Percentiles rank a stretch among this genome's conserved stretches.
Evolutionary conservation across 164 flowering plant species (phyloP).

Genomic region (Tinospora cordifolia): DNA sequence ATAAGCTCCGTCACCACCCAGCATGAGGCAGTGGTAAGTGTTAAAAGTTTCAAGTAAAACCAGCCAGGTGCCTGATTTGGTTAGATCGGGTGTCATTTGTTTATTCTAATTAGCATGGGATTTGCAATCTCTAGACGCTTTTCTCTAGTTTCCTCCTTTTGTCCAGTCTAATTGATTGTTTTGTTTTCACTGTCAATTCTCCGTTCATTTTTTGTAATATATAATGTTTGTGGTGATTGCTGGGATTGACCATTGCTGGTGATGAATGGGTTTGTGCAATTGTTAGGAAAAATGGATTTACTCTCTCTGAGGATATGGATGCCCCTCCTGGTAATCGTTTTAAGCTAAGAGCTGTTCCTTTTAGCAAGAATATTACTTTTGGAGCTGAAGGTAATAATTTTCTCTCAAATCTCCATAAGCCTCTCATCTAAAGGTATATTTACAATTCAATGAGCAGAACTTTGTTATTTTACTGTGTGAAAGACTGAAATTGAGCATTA

Average conservation of each 20-base stretch:
- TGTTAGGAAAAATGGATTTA: conserved; percentile 85
- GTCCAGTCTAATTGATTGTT: background rate
- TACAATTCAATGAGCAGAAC: background rate
- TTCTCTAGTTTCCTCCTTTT: background rate
- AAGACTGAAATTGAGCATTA: background rate
- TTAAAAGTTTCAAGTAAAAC: background rate
- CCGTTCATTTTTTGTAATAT: conserved; percentile 4
- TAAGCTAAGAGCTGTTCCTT: conserved; percentile 76
- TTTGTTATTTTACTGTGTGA: background rate
- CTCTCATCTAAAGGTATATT: background rate
- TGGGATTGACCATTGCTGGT: background rate
- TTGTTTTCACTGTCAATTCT: background rate
- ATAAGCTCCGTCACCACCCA: background rate
- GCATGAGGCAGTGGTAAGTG: too few species aligned
- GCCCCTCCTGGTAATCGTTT: conserved; percentile 79
- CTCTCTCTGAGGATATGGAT: conserved; percentile 64
- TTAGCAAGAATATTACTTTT: conserved; percentile 91
- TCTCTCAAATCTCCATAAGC: background rate
- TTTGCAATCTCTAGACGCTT: background rate
- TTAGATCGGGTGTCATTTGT: background rate
- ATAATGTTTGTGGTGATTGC: background rate
- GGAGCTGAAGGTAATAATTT: conserved; percentile 71
- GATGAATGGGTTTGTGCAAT: conserved; percentile 12
- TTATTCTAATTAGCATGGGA: background rate
- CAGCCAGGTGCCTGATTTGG: background rate